These are phyloP conservation scores for Pseudoperonospora humuli DNA, from an alignment of 352 stramenopile species.

Conservation along the genomic window DNA sequence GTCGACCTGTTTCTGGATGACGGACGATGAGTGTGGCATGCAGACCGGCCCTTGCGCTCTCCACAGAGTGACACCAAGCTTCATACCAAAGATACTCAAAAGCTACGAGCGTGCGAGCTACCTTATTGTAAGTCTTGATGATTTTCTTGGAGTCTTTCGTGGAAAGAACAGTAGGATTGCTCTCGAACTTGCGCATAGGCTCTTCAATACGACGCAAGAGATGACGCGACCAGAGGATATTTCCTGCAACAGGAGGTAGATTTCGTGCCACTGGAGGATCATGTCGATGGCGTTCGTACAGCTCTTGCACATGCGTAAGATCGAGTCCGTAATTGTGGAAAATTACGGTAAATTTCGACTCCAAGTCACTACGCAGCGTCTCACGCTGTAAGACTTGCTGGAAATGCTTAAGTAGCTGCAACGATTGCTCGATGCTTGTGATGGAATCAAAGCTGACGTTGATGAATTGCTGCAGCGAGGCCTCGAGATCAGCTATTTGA, in stretches of 20 bases:
- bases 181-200: conserved; percentile 84
- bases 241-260: conserved; percentile 74
- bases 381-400: conserved; percentile 85
- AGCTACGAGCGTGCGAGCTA: conserved; percentile 80
- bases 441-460: conserved; percentile 86
- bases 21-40: conserved; percentile 81
- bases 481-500: conserved; percentile 83
- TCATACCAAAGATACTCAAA: conserved; percentile 89
- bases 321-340: conserved; percentile 90
- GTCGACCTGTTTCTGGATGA: conserved; percentile 57
- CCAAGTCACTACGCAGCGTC: conserved; percentile 68
- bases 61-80: conserved; percentile 76
- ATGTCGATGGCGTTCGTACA: conserved; percentile 84
- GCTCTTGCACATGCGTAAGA: conserved; percentile 74
- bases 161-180: conserved; percentile 71
- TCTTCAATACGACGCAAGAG: conserved; percentile 82
- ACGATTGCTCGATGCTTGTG: conserved; percentile 83
- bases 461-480: conserved; percentile 86
- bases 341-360: conserved; percentile 88
- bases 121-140: conserved; percentile 88
- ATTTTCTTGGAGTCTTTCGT: conserved; percentile 88
- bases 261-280: conserved; percentile 75
- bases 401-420: conserved; percentile 83
- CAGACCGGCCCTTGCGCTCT: conserved; percentile 64
- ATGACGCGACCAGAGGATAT: conserved; percentile 83